These are phyloP conservation scores for Teratosphaeria viscida DNA, from an alignment of 2,329 filamentous ascomycete species.

Conservation along the genomic window DNA sequence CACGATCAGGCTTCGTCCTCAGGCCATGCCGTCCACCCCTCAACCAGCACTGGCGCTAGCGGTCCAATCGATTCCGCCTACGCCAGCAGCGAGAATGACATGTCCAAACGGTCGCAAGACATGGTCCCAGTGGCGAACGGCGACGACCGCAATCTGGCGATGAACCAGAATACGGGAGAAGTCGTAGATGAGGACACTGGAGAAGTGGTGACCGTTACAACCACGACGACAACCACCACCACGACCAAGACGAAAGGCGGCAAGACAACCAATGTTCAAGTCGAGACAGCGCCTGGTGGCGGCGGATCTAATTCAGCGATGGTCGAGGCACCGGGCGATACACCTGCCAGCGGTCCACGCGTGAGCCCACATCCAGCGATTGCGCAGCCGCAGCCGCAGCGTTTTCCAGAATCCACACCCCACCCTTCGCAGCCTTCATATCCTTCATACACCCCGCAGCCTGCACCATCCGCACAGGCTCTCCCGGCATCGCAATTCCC, in stretches of 20 bases:
- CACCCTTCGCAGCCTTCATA: neutral
- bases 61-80: constrained; percentile 1
- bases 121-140: constrained; percentile 15
- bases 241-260: neutral
- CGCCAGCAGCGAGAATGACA: constrained; percentile 1
- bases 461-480: neutral
- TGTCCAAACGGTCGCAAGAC: constrained; percentile 10
- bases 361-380: neutral
- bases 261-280: neutral
- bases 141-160: constrained; percentile 17
- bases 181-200: constrained; percentile 21
- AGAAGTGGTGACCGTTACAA: constrained; percentile 13
- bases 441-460: neutral
- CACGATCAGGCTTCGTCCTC: neutral
- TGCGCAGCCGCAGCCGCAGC: neutral
- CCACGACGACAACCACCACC: constrained; percentile 4
- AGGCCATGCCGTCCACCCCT: neutral
- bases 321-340: neutral
- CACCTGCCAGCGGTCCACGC: neutral
- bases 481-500: neutral
- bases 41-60: neutral
- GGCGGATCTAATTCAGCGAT: neutral
- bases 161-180: constrained; percentile 19
- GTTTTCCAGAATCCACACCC: neutral
- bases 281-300: neutral